Conservation (phyloP, 2,329 filamentous ascomycete species). For the Phaeoacremonium minimum region DNA sequence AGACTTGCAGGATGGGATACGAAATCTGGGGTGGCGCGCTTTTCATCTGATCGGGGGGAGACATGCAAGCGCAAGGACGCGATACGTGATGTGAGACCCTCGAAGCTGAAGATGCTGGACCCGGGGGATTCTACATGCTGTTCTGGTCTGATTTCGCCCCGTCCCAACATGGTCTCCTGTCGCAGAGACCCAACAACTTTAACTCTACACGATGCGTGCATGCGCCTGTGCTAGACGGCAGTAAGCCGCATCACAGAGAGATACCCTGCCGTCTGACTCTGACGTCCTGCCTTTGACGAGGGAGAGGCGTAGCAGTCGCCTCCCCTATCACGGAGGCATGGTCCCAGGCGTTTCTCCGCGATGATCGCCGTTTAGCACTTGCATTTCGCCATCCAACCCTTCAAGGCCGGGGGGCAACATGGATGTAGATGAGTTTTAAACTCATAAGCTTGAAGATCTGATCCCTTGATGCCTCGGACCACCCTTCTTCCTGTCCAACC, state of each 20-base stretch:
- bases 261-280: no score
- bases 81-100: not conserved
- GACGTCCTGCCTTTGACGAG: not conserved
- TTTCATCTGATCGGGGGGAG: not conserved
- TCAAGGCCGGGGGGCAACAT: not conserved
- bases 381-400: not conserved
- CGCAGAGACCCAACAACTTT: no score
- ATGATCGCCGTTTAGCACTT: not conserved
- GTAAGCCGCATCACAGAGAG: no score
- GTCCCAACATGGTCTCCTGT: no score
- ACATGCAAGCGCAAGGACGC: not conserved
- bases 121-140: no score
- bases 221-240: no score
- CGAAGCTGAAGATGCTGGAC: no score
- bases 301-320: not conserved
- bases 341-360: not conserved
- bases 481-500: no score
- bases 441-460: not conserved
- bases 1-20: not conserved
- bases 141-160: no score
- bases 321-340: not conserved
- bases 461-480: not conserved
- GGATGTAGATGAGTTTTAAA: not conserved
- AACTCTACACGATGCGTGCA: no score
- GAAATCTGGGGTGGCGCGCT: not conserved